Evolutionary conservation across 2,329 filamentous ascomycete species (phyloP).

Genomic region (Aspergillus fischeri): DNA sequence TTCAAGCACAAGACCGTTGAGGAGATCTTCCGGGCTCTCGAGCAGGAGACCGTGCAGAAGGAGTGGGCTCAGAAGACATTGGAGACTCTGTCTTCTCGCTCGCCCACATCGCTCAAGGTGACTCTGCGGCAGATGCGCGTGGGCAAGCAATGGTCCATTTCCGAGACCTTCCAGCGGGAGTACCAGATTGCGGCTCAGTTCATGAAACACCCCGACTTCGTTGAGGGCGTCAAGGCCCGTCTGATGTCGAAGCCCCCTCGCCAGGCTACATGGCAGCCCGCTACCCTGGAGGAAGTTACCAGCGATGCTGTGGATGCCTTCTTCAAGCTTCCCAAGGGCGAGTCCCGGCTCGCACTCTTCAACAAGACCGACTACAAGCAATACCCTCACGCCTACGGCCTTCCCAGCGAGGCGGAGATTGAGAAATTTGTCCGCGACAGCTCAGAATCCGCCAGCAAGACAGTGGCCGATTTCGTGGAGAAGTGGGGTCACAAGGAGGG

Average conservation of each 20-base stretch:
- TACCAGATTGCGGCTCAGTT: slow-evolving; percentile 79
- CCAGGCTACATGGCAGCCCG: slow-evolving; percentile 71
- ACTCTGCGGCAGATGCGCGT: slow-evolving; percentile 76
- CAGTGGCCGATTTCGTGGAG: slow-evolving; percentile 60
- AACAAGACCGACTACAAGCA: slow-evolving; percentile 58
- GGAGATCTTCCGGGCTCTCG: slow-evolving; percentile 67
- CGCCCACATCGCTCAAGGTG: slow-evolving; percentile 82
- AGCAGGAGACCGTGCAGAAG: slow-evolving; percentile 51
- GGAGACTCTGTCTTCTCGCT: slow-evolving; percentile 69
- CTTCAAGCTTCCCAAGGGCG: slow-evolving; percentile 53
- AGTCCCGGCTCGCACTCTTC: slow-evolving; percentile 57
- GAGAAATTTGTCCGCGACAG: slow-evolving; percentile 39
- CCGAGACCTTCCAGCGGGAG: slow-evolving; percentile 80
- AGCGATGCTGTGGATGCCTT: slow-evolving; percentile 61
- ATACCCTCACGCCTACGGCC: slow-evolving; percentile 71
- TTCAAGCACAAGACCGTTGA: slow-evolving; percentile 65
- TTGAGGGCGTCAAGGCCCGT: slow-evolving; percentile 79
- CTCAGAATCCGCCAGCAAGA: slow-evolving; percentile 51
- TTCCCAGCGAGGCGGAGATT: slow-evolving; percentile 65
- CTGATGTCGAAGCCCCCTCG: slow-evolving; percentile 66
- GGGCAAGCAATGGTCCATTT: slow-evolving; percentile 72
- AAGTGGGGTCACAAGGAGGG: slow-evolving; percentile 63
- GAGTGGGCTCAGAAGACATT: slow-evolving; percentile 78
- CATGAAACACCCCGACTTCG: slow-evolving; percentile 89
- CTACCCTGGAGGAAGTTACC: slow-evolving; percentile 64